Base-by-base conservation (phyloP, 2,329 filamentous ascomycete species). In the Ophiostoma sp. region DNA sequence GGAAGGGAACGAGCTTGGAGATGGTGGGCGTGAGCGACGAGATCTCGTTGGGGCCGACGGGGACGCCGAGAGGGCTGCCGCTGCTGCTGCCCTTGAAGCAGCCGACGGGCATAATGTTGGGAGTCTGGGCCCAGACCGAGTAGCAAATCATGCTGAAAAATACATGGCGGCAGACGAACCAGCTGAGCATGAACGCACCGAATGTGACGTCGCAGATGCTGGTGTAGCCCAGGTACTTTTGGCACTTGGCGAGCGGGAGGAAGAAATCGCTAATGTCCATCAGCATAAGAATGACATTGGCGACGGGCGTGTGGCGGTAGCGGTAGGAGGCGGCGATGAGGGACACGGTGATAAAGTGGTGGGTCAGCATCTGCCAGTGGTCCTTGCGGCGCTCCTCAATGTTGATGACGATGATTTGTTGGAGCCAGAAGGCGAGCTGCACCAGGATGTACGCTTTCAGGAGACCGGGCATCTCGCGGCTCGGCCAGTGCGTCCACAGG, bases 311-410 rank as follows among this genome's bases (percentile, higher is more conserved):
- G 80, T 94, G 91, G 79, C 95, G 91, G 81, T 97, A 97, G 77
- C 90, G 89, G 81, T 98, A 98, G 76, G 92, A 95, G 42, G 90
- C 88, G 73, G 90, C 90, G 76, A 99, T 90, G 61, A 99, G 89
- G 5, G 86, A 85, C 79, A 91, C 93, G 25, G 96, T 99, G 80
- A 98, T 90, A 80, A 98, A 89, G 83, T 99, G 96, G 82, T 98
- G 96, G 22, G 90, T 91, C 77, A 98, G 90, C 96, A 98, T 98
- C 82, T 98, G 95, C 85, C 90, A 92, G 82, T 98, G 92, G 79
- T 99, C 96, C 84, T 98, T 98, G 79, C 96, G 89, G 77, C 92
- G 90, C 83, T 97, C 93, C 83, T 99, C 96, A 74, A 98, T 94
- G 82, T 98, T 92, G 81, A 98, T 93, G 73, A 98, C 93, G 42